Evolutionary conservation across 345 rosid species (phyloP).

Genomic region (Geranium rotundifolium): DNA sequence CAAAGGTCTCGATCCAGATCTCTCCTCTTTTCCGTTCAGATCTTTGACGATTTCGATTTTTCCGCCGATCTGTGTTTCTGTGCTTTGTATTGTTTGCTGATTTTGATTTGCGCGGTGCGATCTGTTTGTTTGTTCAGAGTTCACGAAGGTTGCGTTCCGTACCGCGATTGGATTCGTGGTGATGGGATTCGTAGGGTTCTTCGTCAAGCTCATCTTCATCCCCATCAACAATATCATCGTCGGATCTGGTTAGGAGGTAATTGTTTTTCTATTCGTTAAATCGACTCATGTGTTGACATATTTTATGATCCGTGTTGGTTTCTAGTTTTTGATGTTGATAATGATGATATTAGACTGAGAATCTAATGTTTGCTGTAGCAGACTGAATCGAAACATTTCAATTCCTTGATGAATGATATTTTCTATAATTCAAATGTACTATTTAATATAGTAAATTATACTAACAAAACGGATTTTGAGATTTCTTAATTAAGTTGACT

Average conservation of each 20-base stretch:
- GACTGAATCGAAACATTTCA: too few species aligned
- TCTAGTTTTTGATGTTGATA: background rate
- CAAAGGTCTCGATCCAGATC: background rate
- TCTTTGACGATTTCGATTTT: background rate
- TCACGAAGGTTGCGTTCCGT: conserved; percentile 22
- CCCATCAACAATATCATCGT: conserved; percentile 25
- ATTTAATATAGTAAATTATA: too few species aligned
- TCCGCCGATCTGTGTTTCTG: background rate
- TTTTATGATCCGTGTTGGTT: background rate
- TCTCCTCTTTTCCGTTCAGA: background rate
- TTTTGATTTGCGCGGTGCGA: background rate
- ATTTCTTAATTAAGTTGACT: background rate
- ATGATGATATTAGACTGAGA: too few species aligned
- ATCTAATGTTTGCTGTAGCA: background rate
- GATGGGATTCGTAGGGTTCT: conserved; percentile 25
- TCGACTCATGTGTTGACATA: background rate
- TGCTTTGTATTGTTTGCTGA: background rate
- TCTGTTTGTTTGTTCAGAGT: conserved; percentile 8
- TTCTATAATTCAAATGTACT: background rate
- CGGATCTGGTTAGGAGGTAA: conserved; percentile 16
- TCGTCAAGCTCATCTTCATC: conserved; percentile 22
- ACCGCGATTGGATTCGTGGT: conserved; percentile 24
- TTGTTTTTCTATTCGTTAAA: background rate
- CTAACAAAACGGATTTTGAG: background rate
- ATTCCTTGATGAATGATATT: background rate